Evolutionary conservation across 495 filamentous ascomycete genomes (phyloP).

Genomic region (Chaetomium cochliodes): DNA sequence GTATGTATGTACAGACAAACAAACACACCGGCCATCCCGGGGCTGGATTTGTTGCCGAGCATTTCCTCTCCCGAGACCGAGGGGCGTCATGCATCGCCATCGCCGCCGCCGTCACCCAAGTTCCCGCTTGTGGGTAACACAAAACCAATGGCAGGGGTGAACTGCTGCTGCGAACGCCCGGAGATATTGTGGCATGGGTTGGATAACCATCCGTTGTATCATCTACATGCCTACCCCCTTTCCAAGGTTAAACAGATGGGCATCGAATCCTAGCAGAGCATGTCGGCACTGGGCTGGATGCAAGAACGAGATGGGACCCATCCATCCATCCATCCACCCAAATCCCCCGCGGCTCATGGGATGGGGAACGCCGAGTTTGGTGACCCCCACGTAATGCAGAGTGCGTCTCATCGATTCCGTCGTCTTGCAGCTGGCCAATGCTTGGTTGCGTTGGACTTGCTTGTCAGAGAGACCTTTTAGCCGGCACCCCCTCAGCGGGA

Average conservation of each 20-base stretch:
- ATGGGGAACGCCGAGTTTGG: not conserved
- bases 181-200: not conserved
- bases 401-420: not conserved
- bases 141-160: not conserved
- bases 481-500: slow-evolving; percentile 9
- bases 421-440: slow-evolving; percentile 11
- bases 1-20: too few relatives aligned
- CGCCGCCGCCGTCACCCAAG: not conserved
- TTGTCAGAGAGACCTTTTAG: not conserved
- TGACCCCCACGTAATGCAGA: slow-evolving; percentile 8
- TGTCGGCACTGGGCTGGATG: not conserved
- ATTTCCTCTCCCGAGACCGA: slow-evolving; percentile 8
- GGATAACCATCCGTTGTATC: not conserved
- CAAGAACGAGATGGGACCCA: not conserved
- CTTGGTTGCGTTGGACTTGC: not conserved
- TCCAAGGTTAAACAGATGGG: not conserved
- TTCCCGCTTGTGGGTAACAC: not conserved
- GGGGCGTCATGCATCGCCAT: not conserved
- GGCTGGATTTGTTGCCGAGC: not conserved
- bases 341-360: not conserved
- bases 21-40: too few relatives aligned
- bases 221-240: not conserved
- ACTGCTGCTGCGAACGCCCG: not conserved
- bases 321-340: not conserved
- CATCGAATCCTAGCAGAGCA: not conserved